Evolutionary conservation across 192 early-diverging fungal species (phyloP).

Genomic region (Coemansia sp.): DNA sequence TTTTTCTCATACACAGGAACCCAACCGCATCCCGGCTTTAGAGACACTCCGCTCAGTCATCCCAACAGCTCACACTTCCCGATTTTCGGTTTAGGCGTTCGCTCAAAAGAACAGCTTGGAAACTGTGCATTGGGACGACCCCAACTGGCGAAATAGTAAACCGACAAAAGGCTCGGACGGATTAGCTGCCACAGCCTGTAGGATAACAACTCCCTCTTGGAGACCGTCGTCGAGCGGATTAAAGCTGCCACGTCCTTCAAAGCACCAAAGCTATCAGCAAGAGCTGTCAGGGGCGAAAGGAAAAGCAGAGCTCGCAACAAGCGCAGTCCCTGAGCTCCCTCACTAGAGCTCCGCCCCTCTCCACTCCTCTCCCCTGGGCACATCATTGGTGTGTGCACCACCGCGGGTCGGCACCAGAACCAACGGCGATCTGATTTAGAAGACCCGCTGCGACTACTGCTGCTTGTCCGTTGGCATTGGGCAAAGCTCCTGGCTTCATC

Average conservation of each 20-base stretch:
- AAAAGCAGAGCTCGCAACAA: neutral
- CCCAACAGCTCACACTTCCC: neutral
- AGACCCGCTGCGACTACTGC: no score
- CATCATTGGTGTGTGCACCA: no score
- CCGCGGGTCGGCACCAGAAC: no score
- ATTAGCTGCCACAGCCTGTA: neutral
- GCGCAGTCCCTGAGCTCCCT: neutral
- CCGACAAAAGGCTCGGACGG: no score
- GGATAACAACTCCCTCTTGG: neutral
- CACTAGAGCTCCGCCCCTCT: neutral
- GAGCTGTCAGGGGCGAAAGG: neutral
- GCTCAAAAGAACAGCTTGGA: neutral
- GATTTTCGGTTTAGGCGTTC: constrained; percentile 1
- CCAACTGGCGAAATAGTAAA: neutral
- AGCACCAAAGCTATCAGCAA: neutral
- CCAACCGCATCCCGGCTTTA: no score
- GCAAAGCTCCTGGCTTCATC: no score
- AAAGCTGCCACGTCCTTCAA: no score
- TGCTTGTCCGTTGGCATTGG: no score
- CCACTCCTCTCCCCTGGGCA: no score
- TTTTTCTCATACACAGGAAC: no score
- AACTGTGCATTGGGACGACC: neutral
- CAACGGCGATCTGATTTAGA: no score
- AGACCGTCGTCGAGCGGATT: neutral
- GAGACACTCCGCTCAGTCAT: no score